Evolutionary conservation across 768 basidiomycete species (phyloP), one percentile per base, ranked within the genome.

Genomic region (Suillus americanus): DNA sequence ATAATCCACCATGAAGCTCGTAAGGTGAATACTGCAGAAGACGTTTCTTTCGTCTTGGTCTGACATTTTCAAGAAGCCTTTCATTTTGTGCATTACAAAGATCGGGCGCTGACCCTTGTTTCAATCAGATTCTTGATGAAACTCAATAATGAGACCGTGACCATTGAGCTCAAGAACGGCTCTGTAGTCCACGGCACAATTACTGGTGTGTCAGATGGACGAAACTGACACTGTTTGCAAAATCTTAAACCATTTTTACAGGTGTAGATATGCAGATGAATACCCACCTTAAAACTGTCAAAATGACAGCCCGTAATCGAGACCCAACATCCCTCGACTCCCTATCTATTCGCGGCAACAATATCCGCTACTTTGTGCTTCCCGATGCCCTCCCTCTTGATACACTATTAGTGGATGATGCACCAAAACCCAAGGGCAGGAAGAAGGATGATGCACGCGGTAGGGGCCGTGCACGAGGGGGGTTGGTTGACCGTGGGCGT

Each of bases 231-330:
- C 5, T 3, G 0, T 50, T 56, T 37, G 16, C 18, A 53, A 53
- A 23, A 30, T 23, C 60, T 66, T 40, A 70, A 18, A 64, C 51
- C 35, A 46, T 57, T 63, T 40, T 61, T 46, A 18, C 76, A 98
- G 97, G 95, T 64, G 97, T 99, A 60, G 97, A 99, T 79, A 95
- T 97, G 85, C 95, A 97, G 73, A 99, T 99, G 97, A 99, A 98
- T 81, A 99, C 97, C 3, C 92, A 98, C 71, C 84, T 99, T 61
- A 99, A 99, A 83, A 94, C 95, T 56, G 93, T 99, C 68, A 98
- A 97, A 80, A 90, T 99, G 83, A 94, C 94, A n/a, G 84, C 88
- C 37, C 88, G 94, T 62, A 95, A 94, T 75, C 91, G 93, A 65
- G 93, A 95, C 63, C 93, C 95, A 5, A 80, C 88, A 33, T 82